Conservation (phyloP, 1,284 basidiomycete species). For the Fomitopsis betulina region DNA sequence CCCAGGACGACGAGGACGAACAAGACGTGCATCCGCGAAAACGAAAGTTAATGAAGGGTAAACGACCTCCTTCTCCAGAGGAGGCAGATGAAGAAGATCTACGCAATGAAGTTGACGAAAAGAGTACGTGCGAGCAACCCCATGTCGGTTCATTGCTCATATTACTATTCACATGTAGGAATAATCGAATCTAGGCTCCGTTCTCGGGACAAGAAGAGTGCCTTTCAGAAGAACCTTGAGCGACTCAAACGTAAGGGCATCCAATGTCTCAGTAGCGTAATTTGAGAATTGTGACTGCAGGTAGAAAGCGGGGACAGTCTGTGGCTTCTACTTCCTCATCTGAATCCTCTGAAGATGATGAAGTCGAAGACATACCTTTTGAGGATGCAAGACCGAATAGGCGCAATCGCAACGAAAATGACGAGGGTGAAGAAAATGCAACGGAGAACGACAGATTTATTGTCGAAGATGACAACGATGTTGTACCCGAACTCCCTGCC, state of each 20-base stretch:
- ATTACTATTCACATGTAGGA: slow-evolving; percentile 31
- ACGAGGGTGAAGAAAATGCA: slow-evolving; percentile 31
- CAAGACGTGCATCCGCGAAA: slow-evolving; percentile 27
- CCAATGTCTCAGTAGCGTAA: not conserved
- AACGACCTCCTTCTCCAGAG: slow-evolving; percentile 39
- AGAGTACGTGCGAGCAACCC: slow-evolving; percentile 34
- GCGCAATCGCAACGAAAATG: slow-evolving; percentile 15
- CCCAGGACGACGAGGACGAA: slow-evolving; percentile 18
- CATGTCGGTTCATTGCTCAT: not conserved
- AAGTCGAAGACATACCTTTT: slow-evolving; percentile 32
- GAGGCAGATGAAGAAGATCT: slow-evolving; percentile 39
- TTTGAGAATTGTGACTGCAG: slow-evolving; percentile 24
- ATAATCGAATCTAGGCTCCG: slow-evolving; percentile 64
- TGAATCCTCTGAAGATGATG: slow-evolving; percentile 27
- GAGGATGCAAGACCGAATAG: slow-evolving; percentile 38
- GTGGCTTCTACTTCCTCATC: slow-evolving; percentile 31
- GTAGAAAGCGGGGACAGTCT: slow-evolving; percentile 43
- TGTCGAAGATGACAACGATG: slow-evolving; percentile 61
- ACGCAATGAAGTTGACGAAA: slow-evolving; percentile 54
- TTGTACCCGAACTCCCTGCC: slow-evolving; percentile 49
- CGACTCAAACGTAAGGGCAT: slow-evolving; percentile 50
- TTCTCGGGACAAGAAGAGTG: slow-evolving; percentile 50
- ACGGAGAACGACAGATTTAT: slow-evolving; percentile 49
- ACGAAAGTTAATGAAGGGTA: slow-evolving; percentile 46
- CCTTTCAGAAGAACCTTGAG: slow-evolving; percentile 61